Base-by-base conservation (phyloP, 2,329 filamentous ascomycete genomes). In the Pseudophaeomoniella oleicola region DNA sequence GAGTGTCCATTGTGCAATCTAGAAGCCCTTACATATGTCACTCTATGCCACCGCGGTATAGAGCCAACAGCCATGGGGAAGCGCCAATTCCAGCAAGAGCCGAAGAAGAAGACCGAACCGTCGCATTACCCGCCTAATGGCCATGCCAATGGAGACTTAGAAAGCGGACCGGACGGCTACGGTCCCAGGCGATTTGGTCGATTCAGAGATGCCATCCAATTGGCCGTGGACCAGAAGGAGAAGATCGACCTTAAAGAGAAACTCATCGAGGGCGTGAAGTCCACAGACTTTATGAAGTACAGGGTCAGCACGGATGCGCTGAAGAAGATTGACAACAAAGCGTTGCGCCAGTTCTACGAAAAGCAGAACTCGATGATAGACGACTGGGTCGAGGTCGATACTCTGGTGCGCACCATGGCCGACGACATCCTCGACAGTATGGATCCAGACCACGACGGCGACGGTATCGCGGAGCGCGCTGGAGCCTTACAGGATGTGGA, bases 351-450 rank as follows among this genome's bases (percentile, higher is more conserved):
- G 3, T 75, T 71, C 46, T 75, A 75, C 51, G 58, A 68, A 42
- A 55, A 56, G 11, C 70, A 73, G 45, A 75, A 75, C 42, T 54
- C 60, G 6, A 53, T 62, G 1, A 48, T 75, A 9, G 67, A 74
- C 42, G 69, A 72, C 43, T 73, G 69, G 71, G 51, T 71, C 9
- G 69, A 75, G 49, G 68, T 75, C 19, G 71, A 75, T 50, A 64
- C 67, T 22, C 58, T 73, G 4, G 71, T 75, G 31, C 63, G 62
- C 42, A 61, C 63, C 16, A 58, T 75, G 29, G 66, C 71, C 9
- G 70, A 73, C 46, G 69, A 75, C 45, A 64, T 75, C 5, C 57
- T 75, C n/a, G 72, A 75, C 39, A 68, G 63, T 30, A 72, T 75
- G 62, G 62, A 71, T 41, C 71, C 71, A 2, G 72, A 75, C 37